Conservation (phyloP, 1,284 basidiomycete genomes). For the Malassezia japonica region DNA sequence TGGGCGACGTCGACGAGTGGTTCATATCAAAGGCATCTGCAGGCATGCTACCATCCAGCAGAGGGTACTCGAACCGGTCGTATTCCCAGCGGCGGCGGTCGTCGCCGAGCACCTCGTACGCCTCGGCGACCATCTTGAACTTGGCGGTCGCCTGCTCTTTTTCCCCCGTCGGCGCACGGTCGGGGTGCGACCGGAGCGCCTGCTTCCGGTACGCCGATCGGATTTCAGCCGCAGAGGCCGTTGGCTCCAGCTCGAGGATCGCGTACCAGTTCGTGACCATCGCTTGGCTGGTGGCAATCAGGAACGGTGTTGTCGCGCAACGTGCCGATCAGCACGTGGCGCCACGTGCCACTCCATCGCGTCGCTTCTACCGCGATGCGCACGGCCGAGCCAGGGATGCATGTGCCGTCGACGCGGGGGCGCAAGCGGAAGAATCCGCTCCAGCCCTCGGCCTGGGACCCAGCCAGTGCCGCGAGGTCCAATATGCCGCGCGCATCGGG, state of each 20-base stretch:
- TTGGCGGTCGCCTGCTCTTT: slow-evolving; percentile 33
- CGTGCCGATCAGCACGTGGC: too few relatives aligned
- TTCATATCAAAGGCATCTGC: slow-evolving; percentile 26
- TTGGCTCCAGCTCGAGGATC: slow-evolving; percentile 27
- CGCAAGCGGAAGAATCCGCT: slow-evolving; percentile 14
- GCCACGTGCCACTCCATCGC: slow-evolving; percentile 9
- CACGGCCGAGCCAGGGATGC: slow-evolving; percentile 4
- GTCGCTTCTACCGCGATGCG: neutral
- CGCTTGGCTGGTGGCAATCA: neutral
- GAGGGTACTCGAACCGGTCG: slow-evolving; percentile 21
- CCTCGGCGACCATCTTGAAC: slow-evolving; percentile 39
- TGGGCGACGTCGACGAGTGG: slow-evolving; percentile 7
- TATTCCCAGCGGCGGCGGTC: slow-evolving; percentile 29
- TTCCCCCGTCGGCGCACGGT: slow-evolving; percentile 26
- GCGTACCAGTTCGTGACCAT: slow-evolving; percentile 27
- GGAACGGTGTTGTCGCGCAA: neutral
- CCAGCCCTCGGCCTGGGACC: slow-evolving; percentile 4
- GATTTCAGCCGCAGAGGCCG: slow-evolving; percentile 27
- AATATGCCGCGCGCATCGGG: slow-evolving; percentile 12
- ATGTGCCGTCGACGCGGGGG: slow-evolving; percentile 13
- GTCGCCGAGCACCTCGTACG: slow-evolving; percentile 39
- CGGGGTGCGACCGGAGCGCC: slow-evolving; percentile 37
- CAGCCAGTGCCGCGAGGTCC: slow-evolving; percentile 5
- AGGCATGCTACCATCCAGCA: slow-evolving; percentile 20
- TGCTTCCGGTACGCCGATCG: slow-evolving; percentile 37